Base-by-base conservation (phyloP, 768 basidiomycete species). In the Hygrophoropsis aurantiaca region DNA sequence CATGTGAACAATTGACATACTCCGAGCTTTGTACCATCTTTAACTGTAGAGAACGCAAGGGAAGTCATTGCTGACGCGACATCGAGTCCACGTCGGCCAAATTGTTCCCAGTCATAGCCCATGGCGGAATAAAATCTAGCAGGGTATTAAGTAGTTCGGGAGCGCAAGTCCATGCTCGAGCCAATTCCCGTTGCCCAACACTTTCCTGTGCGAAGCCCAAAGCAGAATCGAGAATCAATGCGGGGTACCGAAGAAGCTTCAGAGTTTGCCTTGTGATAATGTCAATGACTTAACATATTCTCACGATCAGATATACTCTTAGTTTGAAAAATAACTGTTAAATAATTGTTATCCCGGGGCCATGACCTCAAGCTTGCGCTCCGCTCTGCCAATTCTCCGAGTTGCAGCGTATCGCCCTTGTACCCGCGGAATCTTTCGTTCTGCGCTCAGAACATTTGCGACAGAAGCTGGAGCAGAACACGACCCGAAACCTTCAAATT, bases 1-100 rank as follows among this genome's bases (percentile, higher is more conserved):
- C 33, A 38, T 34, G 46, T 39, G 39, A 39, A 30, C 40, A 11
- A 26, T 52, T n/a, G 30, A 73, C 79, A 49, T 62, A 90, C 87
- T 49, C 85, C 85, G 44, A 90, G 68, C 50, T 77, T 78, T 10
- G 90, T 90, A 26, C 81, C 75, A 13, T 68, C 66, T 64, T 86
- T 89, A 7, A 77, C 85, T 9, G 80, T 80, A 20, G 74, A 77
- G 56, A 91, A 91, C 18, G 84, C 80, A 38, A 85, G 47, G n/a
- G 79, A 72, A 27, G 82, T 74, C 16, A 81, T 75, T 38, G 79
- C 64, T 7, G 84, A 82, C 9, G 86, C 88, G 34, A 82, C 65
- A 57, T 87, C 85, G 47, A 90, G 71, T 46, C 83, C 75, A 54
- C 81, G 74, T 58, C 85, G 75, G 25, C 71, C 62, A 42, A 62